Conservation (phyloP, 495 filamentous ascomycete species). For the Niebla homalea region DNA sequence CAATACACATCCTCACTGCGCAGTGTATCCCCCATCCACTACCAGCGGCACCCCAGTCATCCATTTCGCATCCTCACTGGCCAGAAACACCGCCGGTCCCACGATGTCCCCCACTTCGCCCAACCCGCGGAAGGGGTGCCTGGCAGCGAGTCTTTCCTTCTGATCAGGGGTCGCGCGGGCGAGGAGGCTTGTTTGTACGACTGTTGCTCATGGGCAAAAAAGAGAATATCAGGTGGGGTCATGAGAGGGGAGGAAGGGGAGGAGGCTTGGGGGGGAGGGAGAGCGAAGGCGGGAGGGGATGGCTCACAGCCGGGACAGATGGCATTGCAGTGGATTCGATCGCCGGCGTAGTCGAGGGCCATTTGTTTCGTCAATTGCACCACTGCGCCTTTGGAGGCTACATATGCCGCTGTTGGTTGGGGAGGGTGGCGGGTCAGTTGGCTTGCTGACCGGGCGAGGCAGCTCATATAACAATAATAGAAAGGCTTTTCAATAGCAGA, state of each 20-base stretch:
- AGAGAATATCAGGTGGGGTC: too few species aligned
- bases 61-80: conserved; percentile 35
- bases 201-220: not conserved
- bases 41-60: conserved; percentile 32
- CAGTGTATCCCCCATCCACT: conserved; percentile 40
- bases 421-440: too few species aligned
- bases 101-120: conserved; percentile 33
- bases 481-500: conserved; percentile 7
- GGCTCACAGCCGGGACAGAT: conserved; percentile 3
- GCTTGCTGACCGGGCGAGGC: too few species aligned
- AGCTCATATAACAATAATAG: too few species aligned
- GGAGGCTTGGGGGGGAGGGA: conserved; percentile 27
- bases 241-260: conserved; percentile 17
- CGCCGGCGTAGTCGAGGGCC: conserved; percentile 35
- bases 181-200: not conserved
- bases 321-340: conserved; percentile 39
- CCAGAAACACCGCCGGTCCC: conserved; percentile 35
- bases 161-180: not conserved
- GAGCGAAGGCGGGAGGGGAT: too few species aligned
- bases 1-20: too few species aligned
- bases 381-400: conserved; percentile 38
- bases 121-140: conserved; percentile 24
- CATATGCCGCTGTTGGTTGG: conserved; percentile 22
- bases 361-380: conserved; percentile 33
- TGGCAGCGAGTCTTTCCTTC: not conserved